Conservation (phyloP, 495 filamentous ascomycete genomes). For the Chaetomium tenue region DNA sequence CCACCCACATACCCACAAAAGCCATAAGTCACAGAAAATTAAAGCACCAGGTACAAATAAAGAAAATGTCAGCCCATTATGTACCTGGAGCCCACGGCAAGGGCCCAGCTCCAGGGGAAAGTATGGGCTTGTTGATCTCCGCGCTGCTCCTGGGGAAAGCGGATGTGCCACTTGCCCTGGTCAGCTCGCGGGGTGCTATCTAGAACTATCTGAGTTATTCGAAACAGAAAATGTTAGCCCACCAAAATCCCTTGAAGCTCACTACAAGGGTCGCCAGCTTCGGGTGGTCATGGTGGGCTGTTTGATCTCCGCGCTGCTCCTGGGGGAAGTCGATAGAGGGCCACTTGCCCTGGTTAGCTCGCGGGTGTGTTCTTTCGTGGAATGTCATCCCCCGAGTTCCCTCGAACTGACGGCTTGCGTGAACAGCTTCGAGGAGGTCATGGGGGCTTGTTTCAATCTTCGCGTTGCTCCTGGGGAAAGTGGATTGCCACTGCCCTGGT, state of each 20-base stretch:
- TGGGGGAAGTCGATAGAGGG: background rate
- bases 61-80: background rate
- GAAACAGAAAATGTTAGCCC: constrained; percentile 3
- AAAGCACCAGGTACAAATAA: background rate
- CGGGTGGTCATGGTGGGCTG: constrained; percentile 2
- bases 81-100: background rate
- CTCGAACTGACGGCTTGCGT: constrained; percentile 9
- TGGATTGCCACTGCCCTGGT: too few species aligned
- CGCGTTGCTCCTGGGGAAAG: background rate
- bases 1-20: background rate
- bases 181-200: background rate
- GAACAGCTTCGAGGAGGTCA: constrained; percentile 4
- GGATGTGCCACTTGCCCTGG: background rate
- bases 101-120: background rate
- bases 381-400: background rate
- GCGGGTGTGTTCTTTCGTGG: background rate
- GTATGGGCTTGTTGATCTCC: background rate
- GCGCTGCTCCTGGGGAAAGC: background rate
- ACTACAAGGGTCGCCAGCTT: constrained; percentile 9
- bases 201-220: background rate
- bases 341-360: background rate
- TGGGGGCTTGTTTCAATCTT: background rate
- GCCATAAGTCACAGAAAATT: background rate
- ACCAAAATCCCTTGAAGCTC: background rate
- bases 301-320: constrained; percentile 7